These are phyloP conservation scores for Pythium chondricola DNA, from an alignment of 352 stramenopile species.

Conservation along the genomic window DNA sequence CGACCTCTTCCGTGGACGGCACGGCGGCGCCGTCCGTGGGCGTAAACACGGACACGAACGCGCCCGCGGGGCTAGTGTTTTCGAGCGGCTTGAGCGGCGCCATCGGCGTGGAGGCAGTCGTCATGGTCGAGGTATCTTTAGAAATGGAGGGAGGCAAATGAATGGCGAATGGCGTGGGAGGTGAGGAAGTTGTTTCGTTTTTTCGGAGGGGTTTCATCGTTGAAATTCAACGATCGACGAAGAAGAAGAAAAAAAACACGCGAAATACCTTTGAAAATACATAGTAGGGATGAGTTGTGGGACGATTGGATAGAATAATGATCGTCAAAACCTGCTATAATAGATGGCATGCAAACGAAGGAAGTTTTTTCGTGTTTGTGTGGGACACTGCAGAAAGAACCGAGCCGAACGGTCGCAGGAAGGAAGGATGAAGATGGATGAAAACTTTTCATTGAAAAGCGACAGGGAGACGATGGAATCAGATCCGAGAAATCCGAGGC, in stretches of 20 bases:
- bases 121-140: not conserved
- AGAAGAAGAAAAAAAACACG: not conserved
- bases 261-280: not conserved
- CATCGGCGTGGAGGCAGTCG: not conserved
- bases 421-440: not conserved
- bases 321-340: constrained; percentile 1
- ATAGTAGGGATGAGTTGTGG: not conserved
- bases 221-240: not conserved
- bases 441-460: not conserved
- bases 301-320: no score
- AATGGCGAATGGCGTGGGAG: not conserved
- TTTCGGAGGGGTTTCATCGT: not conserved
- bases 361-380: not conserved
- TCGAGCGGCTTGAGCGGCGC: constrained; percentile 5
- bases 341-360: no score
- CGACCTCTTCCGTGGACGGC: constrained; percentile 10
- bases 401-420: not conserved
- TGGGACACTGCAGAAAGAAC: not conserved
- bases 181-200: not conserved
- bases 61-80: constrained; percentile 11
- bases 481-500: no score
- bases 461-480: not conserved
- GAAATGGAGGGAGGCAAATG: not conserved
- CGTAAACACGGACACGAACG: constrained; percentile 20
- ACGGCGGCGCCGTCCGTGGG: constrained; percentile 6